These are phyloP conservation scores for Niveomyces coronatus DNA, from an alignment of 2,329 filamentous ascomycete genomes.

Conservation along the genomic window DNA sequence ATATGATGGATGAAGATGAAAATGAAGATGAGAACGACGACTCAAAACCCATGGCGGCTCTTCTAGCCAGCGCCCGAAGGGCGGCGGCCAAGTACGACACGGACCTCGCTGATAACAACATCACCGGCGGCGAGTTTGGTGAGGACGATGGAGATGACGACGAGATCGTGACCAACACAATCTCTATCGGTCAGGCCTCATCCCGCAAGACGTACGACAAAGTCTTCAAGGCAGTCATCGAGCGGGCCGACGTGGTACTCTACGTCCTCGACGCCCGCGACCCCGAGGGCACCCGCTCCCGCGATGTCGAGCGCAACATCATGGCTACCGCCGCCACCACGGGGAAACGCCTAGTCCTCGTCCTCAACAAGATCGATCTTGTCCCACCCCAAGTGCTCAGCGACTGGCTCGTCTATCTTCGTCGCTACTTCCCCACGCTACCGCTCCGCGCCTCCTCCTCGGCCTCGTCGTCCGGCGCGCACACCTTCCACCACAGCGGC, in stretches of 20 bases:
- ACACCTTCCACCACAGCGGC: slow-evolving; percentile 87
- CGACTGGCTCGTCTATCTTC: slow-evolving; percentile 74
- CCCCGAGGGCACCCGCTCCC: slow-evolving; percentile 80
- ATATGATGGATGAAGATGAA: slow-evolving; percentile 41
- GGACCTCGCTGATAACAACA: slow-evolving; percentile 48
- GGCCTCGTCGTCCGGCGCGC: slow-evolving; percentile 70
- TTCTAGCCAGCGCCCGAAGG: slow-evolving; percentile 72
- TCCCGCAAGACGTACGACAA: slow-evolving; percentile 90
- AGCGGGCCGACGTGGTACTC: slow-evolving; percentile 79
- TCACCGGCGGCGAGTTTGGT: slow-evolving; percentile 39
- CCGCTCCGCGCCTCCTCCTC: slow-evolving; percentile 84
- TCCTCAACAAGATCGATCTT: slow-evolving; percentile 93
- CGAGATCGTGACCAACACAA: slow-evolving; percentile 40
- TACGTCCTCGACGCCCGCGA: slow-evolving; percentile 91
- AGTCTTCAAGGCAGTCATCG: slow-evolving; percentile 87
- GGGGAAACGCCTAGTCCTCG: slow-evolving; percentile 78
- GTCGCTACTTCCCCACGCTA: slow-evolving; percentile 82
- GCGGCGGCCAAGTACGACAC: slow-evolving; percentile 67
- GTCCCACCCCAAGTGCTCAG: slow-evolving; percentile 74
- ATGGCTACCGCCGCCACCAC: slow-evolving; percentile 70
- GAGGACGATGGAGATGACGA: slow-evolving; percentile 44
- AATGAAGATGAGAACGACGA: slow-evolving; percentile 52
- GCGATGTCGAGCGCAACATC: slow-evolving; percentile 80
- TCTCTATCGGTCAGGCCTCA: slow-evolving; percentile 42
- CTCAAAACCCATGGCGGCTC: slow-evolving; percentile 84